Evolutionary conservation across 2,329 filamentous ascomycete genomes (phyloP).

Genomic region (Nothopassalora personata): DNA sequence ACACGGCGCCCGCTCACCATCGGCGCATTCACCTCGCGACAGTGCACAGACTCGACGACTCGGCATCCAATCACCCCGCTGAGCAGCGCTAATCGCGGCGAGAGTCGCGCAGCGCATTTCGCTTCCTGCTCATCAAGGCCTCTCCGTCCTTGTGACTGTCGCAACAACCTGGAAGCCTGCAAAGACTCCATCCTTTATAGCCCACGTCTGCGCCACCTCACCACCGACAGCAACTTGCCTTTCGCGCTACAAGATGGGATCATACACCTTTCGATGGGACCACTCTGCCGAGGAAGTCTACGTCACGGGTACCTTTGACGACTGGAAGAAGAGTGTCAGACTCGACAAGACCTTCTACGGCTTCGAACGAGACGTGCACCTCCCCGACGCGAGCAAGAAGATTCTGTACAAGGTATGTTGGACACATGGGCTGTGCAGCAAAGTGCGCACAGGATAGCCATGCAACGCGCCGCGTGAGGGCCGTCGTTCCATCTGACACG

Average conservation of each 20-base stretch:
- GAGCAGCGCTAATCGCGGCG: background rate
- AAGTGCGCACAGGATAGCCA: background rate
- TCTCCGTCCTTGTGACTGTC: background rate
- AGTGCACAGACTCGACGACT: background rate
- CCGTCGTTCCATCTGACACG: slow-evolving; percentile 2
- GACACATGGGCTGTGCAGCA: slow-evolving; percentile 21
- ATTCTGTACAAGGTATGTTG: slow-evolving; percentile 83
- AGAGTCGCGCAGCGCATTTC: background rate
- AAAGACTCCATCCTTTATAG: background rate
- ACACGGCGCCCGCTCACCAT: background rate
- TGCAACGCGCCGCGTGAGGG: background rate
- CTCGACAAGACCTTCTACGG: slow-evolving; percentile 67
- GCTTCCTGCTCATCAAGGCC: background rate
- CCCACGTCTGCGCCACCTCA: background rate
- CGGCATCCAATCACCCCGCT: background rate
- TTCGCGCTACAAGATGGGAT: background rate
- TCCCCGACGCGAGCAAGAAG: slow-evolving; percentile 61
- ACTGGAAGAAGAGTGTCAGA: slow-evolving; percentile 83
- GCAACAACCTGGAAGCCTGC: background rate
- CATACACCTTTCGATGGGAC: slow-evolving; percentile 11
- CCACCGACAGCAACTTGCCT: background rate
- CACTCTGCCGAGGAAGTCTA: slow-evolving; percentile 80
- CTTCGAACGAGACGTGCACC: slow-evolving; percentile 75
- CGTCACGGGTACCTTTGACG: slow-evolving; percentile 92
- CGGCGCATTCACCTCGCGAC: background rate